Evolutionary conservation across 2,329 filamentous ascomycete species (phyloP), one percentile per base, ranked within the genome.

Genomic region (Capronia epimyces): DNA sequence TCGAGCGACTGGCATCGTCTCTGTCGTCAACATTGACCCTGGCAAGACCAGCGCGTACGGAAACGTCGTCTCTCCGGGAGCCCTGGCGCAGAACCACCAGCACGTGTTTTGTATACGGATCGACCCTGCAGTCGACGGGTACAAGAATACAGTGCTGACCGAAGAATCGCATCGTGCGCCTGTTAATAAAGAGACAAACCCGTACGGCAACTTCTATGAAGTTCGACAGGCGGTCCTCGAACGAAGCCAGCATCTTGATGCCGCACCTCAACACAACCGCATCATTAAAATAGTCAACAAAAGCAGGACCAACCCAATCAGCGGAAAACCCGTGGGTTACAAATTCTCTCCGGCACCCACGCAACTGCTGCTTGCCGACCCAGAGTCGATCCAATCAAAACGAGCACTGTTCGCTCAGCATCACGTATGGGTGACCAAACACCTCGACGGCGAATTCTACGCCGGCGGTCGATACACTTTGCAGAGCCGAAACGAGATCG

Each of bases 21-120:
- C 75, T 3, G 77, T 80, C 1, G 74, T 80, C 21, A 75, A 78
- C 57, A 82, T 84, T 48, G 79, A 79, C 45, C 71, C 75, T 3
- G 76, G 75, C 37, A 76, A 77, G 57, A 76, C 73, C 2, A 70
- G 60, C 25, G 66, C 69, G 3, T 84, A 75, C 63, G 81, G 81
- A 24, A 86, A 81, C 48, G 76, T 84, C 1, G 82, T 86, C 1
- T 73, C 75, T 0, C 77, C 80, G 0, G 83, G 83, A 0, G 78
- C 83, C 0, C 68, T 86, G 0, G 84, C 83, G 0, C 81, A 81
- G 53, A 82, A 84, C 64, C 83, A 87, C 58, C 84, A 87, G 63
- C 83, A 87, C 66, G 74, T 87, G 37, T 86, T 87, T 63, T 76
- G 73, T n/a, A 67, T 81, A 37, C 75, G 83, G 1, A 78, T 87